Evolutionary conservation across 2,329 filamentous ascomycete genomes (phyloP).

Genomic region (Penicillium hesseltinei): DNA sequence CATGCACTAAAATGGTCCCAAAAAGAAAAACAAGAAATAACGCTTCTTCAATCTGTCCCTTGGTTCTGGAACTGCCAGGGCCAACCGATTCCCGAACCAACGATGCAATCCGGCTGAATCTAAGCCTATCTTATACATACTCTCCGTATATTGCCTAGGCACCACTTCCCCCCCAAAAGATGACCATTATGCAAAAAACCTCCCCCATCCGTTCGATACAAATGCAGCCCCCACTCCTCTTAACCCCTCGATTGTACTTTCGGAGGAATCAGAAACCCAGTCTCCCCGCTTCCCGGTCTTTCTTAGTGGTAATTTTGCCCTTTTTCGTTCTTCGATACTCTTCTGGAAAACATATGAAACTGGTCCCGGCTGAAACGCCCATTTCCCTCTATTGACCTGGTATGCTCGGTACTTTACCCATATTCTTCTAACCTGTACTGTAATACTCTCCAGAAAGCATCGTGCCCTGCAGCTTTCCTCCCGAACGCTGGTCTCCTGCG

Average conservation of each 20-base stretch:
- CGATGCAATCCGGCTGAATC: conserved; percentile 1
- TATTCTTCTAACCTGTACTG: conserved; percentile 15
- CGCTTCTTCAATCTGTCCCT: conserved; percentile 20
- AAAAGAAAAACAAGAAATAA: conserved; percentile 13
- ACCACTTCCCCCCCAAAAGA: not conserved
- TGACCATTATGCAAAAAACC: not conserved
- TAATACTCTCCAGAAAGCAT: conserved; percentile 19
- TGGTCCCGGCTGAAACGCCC: conserved; percentile 7
- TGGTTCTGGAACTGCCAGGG: conserved; percentile 25
- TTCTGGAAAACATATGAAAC: conserved; percentile 28
- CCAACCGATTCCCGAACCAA: conserved; percentile 19
- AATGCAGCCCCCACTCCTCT: conserved; percentile 7
- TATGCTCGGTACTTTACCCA: conserved; percentile 10
- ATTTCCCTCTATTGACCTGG: not conserved
- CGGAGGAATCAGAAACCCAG: conserved; percentile 11
- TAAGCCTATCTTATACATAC: conserved; percentile 4
- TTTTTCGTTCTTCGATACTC: conserved; percentile 12
- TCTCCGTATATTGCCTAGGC: not conserved
- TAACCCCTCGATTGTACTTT: conserved; percentile 14
- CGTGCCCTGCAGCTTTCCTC: conserved; percentile 36
- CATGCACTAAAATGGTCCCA: not conserved
- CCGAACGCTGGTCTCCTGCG: conserved; percentile 22
- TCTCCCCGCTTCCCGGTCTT: conserved; percentile 11
- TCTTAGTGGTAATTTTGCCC: conserved; percentile 21
- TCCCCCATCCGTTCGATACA: conserved; percentile 4